Conservation (phyloP, 2,329 filamentous ascomycete species). For the Colletotrichum lupini region DNA sequence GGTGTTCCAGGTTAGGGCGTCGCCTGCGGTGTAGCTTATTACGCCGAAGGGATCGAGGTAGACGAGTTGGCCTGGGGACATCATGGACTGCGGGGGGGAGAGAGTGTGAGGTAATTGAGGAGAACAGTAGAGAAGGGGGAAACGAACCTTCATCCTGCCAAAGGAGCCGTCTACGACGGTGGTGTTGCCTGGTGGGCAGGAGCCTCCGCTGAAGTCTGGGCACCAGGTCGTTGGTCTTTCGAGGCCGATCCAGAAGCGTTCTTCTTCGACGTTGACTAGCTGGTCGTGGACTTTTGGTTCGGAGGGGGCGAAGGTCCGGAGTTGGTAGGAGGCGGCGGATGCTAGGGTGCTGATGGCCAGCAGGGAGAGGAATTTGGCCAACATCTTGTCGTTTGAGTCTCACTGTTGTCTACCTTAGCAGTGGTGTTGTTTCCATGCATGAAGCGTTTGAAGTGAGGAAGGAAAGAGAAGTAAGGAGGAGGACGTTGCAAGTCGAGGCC, state of each 20-base stretch:
- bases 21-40: slow-evolving; percentile 62
- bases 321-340: not conserved
- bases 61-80: slow-evolving; percentile 70
- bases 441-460: not conserved
- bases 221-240: slow-evolving; percentile 16
- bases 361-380: not conserved
- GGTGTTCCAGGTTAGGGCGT: slow-evolving; percentile 56
- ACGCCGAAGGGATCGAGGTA: slow-evolving; percentile 66
- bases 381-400: not conserved
- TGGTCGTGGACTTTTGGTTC: slow-evolving; percentile 38
- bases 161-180: slow-evolving; percentile 44
- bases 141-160: slow-evolving; percentile 42
- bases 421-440: not conserved
- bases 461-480: no score
- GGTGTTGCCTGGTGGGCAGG: slow-evolving; percentile 42
- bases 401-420: no score
- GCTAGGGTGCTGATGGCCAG: not conserved
- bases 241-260: slow-evolving; percentile 43
- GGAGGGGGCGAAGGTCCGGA: slow-evolving; percentile 35
- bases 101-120: no score
- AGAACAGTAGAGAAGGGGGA: no score
- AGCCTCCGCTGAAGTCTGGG: not conserved
- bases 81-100: slow-evolving; percentile 40
- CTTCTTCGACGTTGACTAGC: slow-evolving; percentile 42
- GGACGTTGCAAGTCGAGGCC: no score